Base-by-base conservation (phyloP, 2,329 filamentous ascomycete genomes). In the Lecanoromycetidae sp. region DNA sequence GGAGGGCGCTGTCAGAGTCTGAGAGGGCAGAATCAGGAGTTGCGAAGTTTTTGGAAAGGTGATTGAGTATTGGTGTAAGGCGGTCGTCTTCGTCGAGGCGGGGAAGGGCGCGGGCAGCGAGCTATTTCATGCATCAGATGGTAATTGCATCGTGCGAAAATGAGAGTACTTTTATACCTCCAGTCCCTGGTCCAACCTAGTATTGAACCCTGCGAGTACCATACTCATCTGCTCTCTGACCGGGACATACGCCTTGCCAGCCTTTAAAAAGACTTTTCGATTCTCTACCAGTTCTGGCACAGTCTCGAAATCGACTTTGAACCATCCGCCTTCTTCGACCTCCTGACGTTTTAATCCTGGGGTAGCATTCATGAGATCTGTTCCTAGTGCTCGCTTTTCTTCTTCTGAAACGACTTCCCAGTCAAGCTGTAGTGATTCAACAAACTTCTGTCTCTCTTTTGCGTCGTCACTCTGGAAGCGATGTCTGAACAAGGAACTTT, bases 71-170 rank as follows among this genome's bases (percentile, higher is more conserved):
- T 1, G 82, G 82, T 0, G 77, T 75, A 13, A 98, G 76, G 37
- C 91, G 84, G 63, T 96, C 90, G 63, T 98, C 91, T 70, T 98
- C 91, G 61, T 98, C 91, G 29, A 98, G 77, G 9, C 88, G 81
- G 0, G 91, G 91, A 3, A 96, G 73, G 0, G 87, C 87, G 46
- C 88, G 82, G n/a, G 87, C 82, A 6, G 91, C 95, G 47, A 94
- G 72, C 81, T 88, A 52, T 7, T 20, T 20, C n/a, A 15, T 26
- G 8, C 5, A n/a, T 47, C 22, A 47, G 17, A 27, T n/a, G n/a
- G n/a, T n/a, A 12, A 20, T 17, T 9, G 30, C 7, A 30, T 20
- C 8, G 25, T n/a, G 17, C n/a, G 12, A 6, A 20, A n/a, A 13
- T 3, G 17, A 32, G 15, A 22, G 25, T n/a, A n/a, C n/a, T 7